These are phyloP conservation scores for Trypanosoma scelopori DNA, from an alignment of 208 protist species.

Conservation along the genomic window DNA sequence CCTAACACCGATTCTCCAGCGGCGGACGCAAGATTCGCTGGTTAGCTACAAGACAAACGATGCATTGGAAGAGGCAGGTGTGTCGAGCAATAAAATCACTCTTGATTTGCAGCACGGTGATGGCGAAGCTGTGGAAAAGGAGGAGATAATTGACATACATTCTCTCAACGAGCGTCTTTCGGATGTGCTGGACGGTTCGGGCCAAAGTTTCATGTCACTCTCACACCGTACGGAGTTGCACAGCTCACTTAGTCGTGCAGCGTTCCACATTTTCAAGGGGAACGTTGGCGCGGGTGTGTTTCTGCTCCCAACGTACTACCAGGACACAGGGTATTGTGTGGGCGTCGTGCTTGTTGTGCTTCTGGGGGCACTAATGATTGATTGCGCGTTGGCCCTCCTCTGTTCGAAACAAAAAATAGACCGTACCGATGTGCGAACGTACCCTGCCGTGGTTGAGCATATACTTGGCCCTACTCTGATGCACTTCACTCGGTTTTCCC, in stretches of 20 bases:
- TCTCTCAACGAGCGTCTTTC: conserved; percentile 46
- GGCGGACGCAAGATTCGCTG: too few species aligned
- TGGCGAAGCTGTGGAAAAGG: background rate
- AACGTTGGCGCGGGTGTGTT: conserved; percentile 87
- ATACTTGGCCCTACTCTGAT: conserved; percentile 57
- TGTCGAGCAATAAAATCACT: too few species aligned
- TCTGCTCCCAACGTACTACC: conserved; percentile 75
- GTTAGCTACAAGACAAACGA: too few species aligned
- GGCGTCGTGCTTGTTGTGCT: conserved; percentile 40
- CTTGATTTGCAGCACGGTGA: too few species aligned
- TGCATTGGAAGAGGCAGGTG: too few species aligned
- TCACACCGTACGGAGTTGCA: background rate
- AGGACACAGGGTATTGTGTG: conserved; percentile 65
- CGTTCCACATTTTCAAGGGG: conserved; percentile 88
- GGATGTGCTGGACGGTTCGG: conserved; percentile 39
- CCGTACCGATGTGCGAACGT: conserved; percentile 57
- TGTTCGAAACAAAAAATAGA: conserved; percentile 57
- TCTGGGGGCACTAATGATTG: conserved; percentile 71
- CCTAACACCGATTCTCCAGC: too few species aligned
- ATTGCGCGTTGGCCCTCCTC: conserved; percentile 68
- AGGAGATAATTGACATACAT: conserved; percentile 24
- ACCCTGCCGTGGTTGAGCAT: conserved; percentile 71
- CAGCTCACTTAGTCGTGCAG: conserved; percentile 52
- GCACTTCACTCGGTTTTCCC: conserved; percentile 61
- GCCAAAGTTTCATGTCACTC: conserved; percentile 20